Evolutionary conservation across 352 stramenopile genomes (phyloP), one percentile per base, ranked within the genome.

Genomic region (Globisporangium spinosum): DNA sequence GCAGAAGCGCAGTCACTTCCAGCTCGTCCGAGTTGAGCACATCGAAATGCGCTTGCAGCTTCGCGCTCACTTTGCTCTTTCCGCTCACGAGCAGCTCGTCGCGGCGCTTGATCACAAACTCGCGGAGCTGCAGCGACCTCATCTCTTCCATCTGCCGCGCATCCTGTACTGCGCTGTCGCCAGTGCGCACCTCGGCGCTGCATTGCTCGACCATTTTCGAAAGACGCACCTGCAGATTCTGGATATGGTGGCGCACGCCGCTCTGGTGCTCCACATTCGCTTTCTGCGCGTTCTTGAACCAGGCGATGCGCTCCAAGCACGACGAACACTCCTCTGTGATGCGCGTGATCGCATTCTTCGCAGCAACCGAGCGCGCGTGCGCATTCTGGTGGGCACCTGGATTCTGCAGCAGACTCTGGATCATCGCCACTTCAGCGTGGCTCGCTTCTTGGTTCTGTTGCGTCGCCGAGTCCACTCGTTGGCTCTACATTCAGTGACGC

Each of bases 231-330:
- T 67, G 45, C 53, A 90, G 40, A 0, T 64, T 45, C 13, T 78
- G 53, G 0, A 90, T 59, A 12, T 69, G n/a, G 2, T 55, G 47
- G 4, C 72, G 69, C 6, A 79, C 69, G 0, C 70, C 54, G 6
- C 40, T 45, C 1, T 72, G 70, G 17, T 77, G 62, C 47, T 70
- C 63, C 40, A 56, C 43, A 4, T 67, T 75, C 8, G 53, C 43
- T 10, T 69, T 40, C 3, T 64, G 54, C 0, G 69, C 71, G 5
- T 70, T 9, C 4, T 54, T 25, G 22, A 85, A 77, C 64, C 79
- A 82, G 32, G 70, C 56, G 8, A 91, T 58, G 0, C 70, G 69
- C 51, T 73, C 69, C 57, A 90, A 72, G 29, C 81, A 83, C 4
- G 69, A 62, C 10, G 69, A 67, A 23, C 80, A 87, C 7, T 75